These are phyloP conservation scores for Debaryomycetaceae sp. DNA, from an alignment of 1,139 yeast genomes.

Conservation along the genomic window DNA sequence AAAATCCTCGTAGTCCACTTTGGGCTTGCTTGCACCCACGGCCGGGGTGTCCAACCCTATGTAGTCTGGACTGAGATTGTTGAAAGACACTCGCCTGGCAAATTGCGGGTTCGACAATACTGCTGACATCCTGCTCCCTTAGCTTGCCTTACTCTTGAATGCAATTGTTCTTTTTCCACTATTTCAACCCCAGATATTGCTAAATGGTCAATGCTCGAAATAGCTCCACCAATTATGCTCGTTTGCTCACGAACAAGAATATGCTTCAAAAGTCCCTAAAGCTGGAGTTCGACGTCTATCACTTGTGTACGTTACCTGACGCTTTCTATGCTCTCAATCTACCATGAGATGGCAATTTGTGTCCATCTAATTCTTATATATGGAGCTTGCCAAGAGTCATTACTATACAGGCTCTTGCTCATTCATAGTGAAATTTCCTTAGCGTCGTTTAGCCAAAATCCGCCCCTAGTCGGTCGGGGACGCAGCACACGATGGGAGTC, in stretches of 20 bases:
- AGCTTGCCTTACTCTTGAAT: background rate
- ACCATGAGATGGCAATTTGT: background rate
- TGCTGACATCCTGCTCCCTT: conserved; percentile 2
- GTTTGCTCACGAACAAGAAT: too few species aligned
- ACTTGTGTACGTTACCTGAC: too few species aligned
- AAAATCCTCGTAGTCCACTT: conserved; percentile 8
- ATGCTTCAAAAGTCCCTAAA: too few species aligned
- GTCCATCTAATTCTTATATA: background rate
- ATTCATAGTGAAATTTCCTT: background rate
- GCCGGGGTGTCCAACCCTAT: conserved; percentile 5
- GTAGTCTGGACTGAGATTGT: conserved; percentile 34
- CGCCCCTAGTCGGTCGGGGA: too few species aligned
- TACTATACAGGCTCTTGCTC: background rate
- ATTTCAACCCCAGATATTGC: background rate
- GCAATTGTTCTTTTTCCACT: background rate
- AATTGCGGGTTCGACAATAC: conserved; percentile 8
- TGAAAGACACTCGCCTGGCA: conserved; percentile 43
- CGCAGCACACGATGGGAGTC: too few species aligned
- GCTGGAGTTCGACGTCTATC: too few species aligned
- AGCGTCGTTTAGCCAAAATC: background rate
- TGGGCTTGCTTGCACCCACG: background rate
- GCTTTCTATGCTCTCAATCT: too few species aligned
- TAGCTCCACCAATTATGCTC: too few species aligned
- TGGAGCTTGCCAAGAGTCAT: background rate
- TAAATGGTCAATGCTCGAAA: background rate